Evolutionary conservation across 176 grass and related monocot species (phyloP), one percentile per base, ranked within the genome.

Genomic region (Oryza glumipatula): DNA sequence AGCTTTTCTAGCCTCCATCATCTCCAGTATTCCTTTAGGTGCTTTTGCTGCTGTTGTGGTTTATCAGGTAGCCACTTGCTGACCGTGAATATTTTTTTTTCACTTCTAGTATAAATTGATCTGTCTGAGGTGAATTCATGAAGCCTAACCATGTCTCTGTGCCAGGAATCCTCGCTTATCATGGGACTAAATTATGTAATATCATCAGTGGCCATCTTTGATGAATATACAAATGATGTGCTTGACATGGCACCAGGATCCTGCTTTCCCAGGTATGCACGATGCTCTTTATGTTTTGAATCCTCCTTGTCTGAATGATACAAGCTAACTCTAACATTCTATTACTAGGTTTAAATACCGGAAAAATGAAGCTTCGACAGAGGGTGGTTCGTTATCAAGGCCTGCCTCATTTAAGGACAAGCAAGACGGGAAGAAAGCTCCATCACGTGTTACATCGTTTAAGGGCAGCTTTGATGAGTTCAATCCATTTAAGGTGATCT

Each of bases 161-260:
- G 22, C 41, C 78, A 99, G 96, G 96, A 96, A 92, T 94, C 89
- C 17, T 99, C 96, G 15, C 72, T 92, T 85, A 51, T 77, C 44
- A 80, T 94, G 84, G 96, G 96, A 71, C 74, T 99, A 32, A 81
- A 61, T 69, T 99, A 96, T 80, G 88, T 90, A n/a, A 23, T 94
- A 56, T 90, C 93, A 77, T 96, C 93, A 65, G 79, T 96, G 68
- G 90, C 96, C 63, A 88, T 99, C 48, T 96, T 92, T 65, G 96
- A 99, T 79, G 96, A 94, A 81, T 99, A 99, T 76, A 96, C 91
- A 81, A 99, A 99, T 81, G 96, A 96, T 67, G 87, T 94, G 70
- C 93, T 99, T 84, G 96, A 91, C 86, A 94, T 99, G 96, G 89
- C 91, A 67, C 83, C 92, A 76, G 96, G 96, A 75, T 96, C 96